Evolutionary conservation across 2,329 filamentous ascomycete genomes (phyloP).

Genomic region (Penicillium hesseltinei): DNA sequence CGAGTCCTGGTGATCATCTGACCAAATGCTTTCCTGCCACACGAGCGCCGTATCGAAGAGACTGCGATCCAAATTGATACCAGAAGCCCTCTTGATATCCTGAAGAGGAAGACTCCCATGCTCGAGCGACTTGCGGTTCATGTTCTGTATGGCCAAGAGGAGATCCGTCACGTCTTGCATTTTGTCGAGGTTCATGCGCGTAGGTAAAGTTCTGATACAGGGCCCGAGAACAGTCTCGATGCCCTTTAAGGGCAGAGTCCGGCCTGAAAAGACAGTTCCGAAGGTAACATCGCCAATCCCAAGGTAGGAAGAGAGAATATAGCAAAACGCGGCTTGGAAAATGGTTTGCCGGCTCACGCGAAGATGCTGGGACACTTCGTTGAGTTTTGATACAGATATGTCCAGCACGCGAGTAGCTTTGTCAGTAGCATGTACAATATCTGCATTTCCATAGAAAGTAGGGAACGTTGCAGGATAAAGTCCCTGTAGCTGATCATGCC

Average conservation of each 20-base stretch:
- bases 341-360: conserved; percentile 65
- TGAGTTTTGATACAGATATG: conserved; percentile 36
- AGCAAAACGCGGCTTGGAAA: conserved; percentile 70
- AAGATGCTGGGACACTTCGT: conserved; percentile 38
- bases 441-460: conserved; percentile 51
- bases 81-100: conserved; percentile 65
- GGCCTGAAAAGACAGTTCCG: conserved; percentile 78
- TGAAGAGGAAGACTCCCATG: conserved; percentile 64
- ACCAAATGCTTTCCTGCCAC: conserved; percentile 71
- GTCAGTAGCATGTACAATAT: conserved; percentile 27
- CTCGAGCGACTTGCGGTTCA: conserved; percentile 64
- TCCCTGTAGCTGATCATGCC: conserved; percentile 64
- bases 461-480: conserved; percentile 58
- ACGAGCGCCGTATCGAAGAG: conserved; percentile 79
- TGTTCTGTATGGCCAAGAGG: conserved; percentile 60
- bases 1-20: conserved; percentile 34
- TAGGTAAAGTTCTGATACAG: conserved; percentile 72
- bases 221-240: conserved; percentile 77
- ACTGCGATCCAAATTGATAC: conserved; percentile 49
- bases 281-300: conserved; percentile 67
- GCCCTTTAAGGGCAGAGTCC: conserved; percentile 66
- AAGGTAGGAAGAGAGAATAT: conserved; percentile 64
- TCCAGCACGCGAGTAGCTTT: conserved; percentile 32
- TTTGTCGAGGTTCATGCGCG: conserved; percentile 60
- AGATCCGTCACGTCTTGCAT: conserved; percentile 59